These are phyloP conservation scores for Pseudocercospora cruenta DNA, from an alignment of 2,329 filamentous ascomycete genomes.

Conservation along the genomic window DNA sequence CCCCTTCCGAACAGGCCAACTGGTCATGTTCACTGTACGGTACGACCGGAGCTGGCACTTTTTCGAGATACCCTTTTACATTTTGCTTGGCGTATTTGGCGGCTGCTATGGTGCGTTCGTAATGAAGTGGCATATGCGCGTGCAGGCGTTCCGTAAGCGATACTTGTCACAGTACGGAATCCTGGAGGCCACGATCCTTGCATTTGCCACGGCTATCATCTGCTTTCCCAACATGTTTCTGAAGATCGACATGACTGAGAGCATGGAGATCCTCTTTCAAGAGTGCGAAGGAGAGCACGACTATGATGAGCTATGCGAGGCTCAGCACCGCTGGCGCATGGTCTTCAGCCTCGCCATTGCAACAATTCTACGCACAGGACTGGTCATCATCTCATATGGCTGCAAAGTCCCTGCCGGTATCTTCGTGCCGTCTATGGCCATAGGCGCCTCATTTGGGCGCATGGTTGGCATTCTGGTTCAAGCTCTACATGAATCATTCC, in stretches of 20 bases:
- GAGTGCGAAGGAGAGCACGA: conserved; percentile 90
- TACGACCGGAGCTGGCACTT: conserved; percentile 98
- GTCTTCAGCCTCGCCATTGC: conserved; percentile 77
- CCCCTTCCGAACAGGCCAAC: conserved; percentile 91
- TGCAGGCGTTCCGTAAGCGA: conserved; percentile 90
- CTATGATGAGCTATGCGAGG: conserved; percentile 87
- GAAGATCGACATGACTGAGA: conserved; percentile 97
- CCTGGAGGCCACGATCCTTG: conserved; percentile 81
- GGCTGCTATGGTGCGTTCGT: conserved; percentile 95
- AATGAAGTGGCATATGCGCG: conserved; percentile 94
- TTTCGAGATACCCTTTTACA: conserved; percentile 91
- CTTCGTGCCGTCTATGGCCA: conserved; percentile 97
- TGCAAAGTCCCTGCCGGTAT: conserved; percentile 98
- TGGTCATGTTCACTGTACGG: conserved; percentile 98
- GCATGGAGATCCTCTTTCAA: conserved; percentile 95
- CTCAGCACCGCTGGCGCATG: conserved; percentile 73
- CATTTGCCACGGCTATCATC: conserved; percentile 82
- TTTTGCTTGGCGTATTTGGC: conserved; percentile 88
- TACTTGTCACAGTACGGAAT: conserved; percentile 84
- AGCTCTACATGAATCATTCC: conserved; percentile 81
- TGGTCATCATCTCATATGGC: conserved; percentile 95
- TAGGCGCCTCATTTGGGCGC: conserved; percentile 90
- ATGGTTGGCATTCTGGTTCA: conserved; percentile 95
- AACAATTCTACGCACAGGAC: conserved; percentile 75
- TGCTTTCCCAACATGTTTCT: conserved; percentile 97